Conservation (phyloP, 768 basidiomycete genomes). For the Tylopilus rubrobrunneus region DNA sequence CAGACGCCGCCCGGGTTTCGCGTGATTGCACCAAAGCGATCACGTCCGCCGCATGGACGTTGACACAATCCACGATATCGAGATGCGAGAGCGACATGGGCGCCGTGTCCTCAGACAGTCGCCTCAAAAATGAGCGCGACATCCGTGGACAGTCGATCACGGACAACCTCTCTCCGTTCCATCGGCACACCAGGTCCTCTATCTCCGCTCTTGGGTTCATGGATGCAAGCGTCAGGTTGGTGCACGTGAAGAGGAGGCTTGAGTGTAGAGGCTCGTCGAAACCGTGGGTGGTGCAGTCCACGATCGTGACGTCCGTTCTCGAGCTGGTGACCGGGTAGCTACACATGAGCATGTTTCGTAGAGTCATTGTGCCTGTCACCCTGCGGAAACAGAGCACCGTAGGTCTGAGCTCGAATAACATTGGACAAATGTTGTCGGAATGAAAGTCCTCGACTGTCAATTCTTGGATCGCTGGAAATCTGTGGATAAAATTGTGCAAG, state of each 20-base stretch:
- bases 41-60: slow-evolving; percentile 2
- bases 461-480: neutral
- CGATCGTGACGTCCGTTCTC: slow-evolving; percentile 1
- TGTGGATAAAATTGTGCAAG: slow-evolving; percentile 5
- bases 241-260: neutral
- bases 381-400: neutral
- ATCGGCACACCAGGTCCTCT: slow-evolving; percentile 5
- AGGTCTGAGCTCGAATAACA: neutral
- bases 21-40: slow-evolving; percentile 6
- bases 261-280: neutral
- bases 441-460: slow-evolving; percentile 6
- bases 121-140: neutral
- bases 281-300: neutral
- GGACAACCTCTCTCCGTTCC: slow-evolving; percentile 5
- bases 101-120: neutral
- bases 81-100: slow-evolving; percentile 3
- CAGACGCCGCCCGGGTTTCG: neutral
- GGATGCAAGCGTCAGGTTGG: slow-evolving; percentile 3
- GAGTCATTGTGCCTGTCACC: neutral
- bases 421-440: slow-evolving; percentile 2
- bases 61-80: slow-evolving; percentile 5
- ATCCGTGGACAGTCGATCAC: slow-evolving; percentile 3
- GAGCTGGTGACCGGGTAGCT: neutral
- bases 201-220: neutral
- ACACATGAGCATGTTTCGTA: slow-evolving; percentile 1